A percentile compares a stretch with the other conserved stretches of the same genome.
phyloP scores from a whole-genome alignment of 2,329 filamentous ascomycete species.

The Colletotrichum ledebouriae region DNA sequence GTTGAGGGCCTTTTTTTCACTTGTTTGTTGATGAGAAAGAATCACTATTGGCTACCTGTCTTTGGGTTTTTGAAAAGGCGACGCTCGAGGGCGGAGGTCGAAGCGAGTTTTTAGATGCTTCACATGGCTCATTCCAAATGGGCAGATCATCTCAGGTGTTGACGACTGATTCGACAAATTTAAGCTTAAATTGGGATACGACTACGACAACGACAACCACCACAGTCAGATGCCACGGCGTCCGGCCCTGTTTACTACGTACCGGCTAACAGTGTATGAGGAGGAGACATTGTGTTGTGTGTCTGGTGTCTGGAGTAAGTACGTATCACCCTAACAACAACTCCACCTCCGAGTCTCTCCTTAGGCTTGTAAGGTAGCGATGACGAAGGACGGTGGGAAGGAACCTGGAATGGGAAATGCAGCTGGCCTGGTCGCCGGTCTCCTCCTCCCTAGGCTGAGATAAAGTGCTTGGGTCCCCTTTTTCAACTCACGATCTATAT shows the following conservation, averaged over 20 bases:
- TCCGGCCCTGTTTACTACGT: neutral
- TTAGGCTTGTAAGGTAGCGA: neutral
- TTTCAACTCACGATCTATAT: conserved; percentile 27
- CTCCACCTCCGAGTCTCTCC: too few relatives aligned
- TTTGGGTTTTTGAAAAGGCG: neutral
- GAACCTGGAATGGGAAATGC: neutral
- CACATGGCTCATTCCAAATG: conserved; percentile 15
- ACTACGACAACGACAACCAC: conserved; percentile 13
- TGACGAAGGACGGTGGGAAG: conserved; percentile 4
- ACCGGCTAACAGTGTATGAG: neutral
- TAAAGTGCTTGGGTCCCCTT: conserved; percentile 25
- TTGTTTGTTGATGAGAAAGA: neutral
- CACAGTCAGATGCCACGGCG: conserved; percentile 10
- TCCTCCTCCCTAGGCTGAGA: conserved; percentile 10
- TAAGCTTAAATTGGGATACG: conserved; percentile 39
- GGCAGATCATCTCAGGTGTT: conserved; percentile 31
- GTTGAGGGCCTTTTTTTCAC: neutral
- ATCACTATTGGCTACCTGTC: neutral
- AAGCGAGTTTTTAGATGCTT: conserved; percentile 1
- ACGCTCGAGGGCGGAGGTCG: neutral
- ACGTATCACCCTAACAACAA: neutral
- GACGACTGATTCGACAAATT: conserved; percentile 20
- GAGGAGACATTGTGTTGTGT: neutral
- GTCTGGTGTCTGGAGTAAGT: conserved; percentile 5
- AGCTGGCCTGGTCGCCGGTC: conserved; percentile 8